A percentile compares a stretch with the other conserved stretches of the same genome.
phyloP scores from a whole-genome alignment of 768 basidiomycete genomes.

The Mycena galopus region DNA sequence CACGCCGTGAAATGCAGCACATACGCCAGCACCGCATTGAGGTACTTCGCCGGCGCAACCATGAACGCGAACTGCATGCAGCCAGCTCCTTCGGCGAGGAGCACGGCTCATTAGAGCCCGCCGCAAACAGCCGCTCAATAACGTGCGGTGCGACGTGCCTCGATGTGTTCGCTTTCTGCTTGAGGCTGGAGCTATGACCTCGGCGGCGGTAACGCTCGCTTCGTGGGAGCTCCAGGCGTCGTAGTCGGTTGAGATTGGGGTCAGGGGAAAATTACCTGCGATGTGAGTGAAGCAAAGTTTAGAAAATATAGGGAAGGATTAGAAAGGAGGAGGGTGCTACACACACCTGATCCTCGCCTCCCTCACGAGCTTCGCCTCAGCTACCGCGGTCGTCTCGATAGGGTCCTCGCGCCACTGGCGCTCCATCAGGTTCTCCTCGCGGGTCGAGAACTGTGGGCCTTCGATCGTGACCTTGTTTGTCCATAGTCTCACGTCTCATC shows the following conservation, averaged over 20 bases:
- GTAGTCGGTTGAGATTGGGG: conserved; percentile 95
- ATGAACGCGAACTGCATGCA: too few relatives aligned
- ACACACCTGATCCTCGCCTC: conserved; percentile 93
- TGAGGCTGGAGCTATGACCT: too few relatives aligned
- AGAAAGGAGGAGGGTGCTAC: too few relatives aligned
- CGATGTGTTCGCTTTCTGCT: too few relatives aligned
- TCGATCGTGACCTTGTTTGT: conserved; percentile 86
- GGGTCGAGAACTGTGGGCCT: conserved; percentile 96
- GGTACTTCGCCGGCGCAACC: too few relatives aligned
- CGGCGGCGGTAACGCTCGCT: conserved; percentile 88
- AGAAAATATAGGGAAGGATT: too few relatives aligned
- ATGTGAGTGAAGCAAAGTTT: conserved; percentile 1
- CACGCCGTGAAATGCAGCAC: too few relatives aligned
- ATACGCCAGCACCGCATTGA: too few relatives aligned
- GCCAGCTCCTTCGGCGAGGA: too few relatives aligned
- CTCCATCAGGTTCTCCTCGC: conserved; percentile 98
- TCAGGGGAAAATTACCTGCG: conserved; percentile 89
- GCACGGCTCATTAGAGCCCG: too few relatives aligned
- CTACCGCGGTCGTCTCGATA: conserved; percentile 97
- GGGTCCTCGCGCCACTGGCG: conserved; percentile 91
- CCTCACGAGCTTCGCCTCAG: conserved; percentile 96
- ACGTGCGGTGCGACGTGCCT: too few relatives aligned
- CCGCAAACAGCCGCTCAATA: too few relatives aligned
- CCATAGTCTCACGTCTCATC: conserved; percentile 76
- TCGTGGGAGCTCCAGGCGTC: conserved; percentile 92